phyloP scores from a whole-genome alignment of 2,329 filamentous ascomycete species.

The Trichoderma sp. region DNA sequence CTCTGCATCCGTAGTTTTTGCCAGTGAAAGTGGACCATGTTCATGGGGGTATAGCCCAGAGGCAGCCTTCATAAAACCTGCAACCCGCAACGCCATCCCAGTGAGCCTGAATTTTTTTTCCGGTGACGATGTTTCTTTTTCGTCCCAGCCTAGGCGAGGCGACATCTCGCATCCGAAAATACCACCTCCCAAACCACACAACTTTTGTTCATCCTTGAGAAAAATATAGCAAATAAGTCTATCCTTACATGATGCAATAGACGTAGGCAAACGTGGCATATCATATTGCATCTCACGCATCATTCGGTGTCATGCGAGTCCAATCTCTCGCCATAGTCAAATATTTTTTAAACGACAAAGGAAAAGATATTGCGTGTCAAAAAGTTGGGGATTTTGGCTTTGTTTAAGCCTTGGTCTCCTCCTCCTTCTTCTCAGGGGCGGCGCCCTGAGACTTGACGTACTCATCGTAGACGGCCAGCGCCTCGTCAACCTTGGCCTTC shows the following conservation, averaged over 20 bases:
- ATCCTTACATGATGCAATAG: slow-evolving; percentile 46
- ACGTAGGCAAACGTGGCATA: slow-evolving; percentile 36
- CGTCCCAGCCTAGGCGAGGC: slow-evolving; percentile 23
- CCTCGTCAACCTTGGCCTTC: slow-evolving; percentile 95
- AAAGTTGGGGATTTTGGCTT: slow-evolving; percentile 20
- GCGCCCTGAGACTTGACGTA: slow-evolving; percentile 85
- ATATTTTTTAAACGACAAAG: slow-evolving; percentile 35
- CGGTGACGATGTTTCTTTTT: not conserved
- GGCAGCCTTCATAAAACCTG: slow-evolving; percentile 46
- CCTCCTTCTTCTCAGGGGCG: slow-evolving; percentile 52
- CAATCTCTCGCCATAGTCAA: slow-evolving; percentile 24
- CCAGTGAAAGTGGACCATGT: slow-evolving; percentile 43
- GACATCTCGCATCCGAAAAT: slow-evolving; percentile 22
- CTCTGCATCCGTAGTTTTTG: slow-evolving; percentile 41
- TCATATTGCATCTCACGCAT: slow-evolving; percentile 33
- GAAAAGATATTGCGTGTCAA: slow-evolving; percentile 36
- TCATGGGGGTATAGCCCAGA: slow-evolving; percentile 48
- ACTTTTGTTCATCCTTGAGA: slow-evolving; percentile 44
- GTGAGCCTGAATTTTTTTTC: slow-evolving; percentile 33
- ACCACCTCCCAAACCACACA: slow-evolving; percentile 39
- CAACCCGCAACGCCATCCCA: slow-evolving; percentile 48
- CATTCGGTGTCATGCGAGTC: slow-evolving; percentile 19
- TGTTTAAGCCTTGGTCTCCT: slow-evolving; percentile 52
- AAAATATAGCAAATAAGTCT: slow-evolving; percentile 49
- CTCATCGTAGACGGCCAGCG: slow-evolving; percentile 95